Conservation (phyloP, 768 basidiomycete genomes). For the Lactarius akahatsu region DNA sequence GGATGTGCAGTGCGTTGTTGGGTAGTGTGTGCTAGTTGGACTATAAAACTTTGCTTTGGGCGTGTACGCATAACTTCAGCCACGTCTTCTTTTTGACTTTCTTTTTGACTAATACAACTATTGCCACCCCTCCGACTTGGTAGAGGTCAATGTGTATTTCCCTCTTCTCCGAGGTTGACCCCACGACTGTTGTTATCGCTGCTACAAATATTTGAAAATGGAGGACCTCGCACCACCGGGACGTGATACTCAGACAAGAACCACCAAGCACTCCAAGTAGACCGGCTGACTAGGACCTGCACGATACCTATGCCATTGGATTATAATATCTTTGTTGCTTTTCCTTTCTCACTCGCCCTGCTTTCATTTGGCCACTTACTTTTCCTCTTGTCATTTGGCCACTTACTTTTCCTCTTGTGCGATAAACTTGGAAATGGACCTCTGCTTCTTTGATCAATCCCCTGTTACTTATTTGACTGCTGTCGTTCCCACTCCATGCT, state of each 20-base stretch:
- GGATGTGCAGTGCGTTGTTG: conserved; percentile 27
- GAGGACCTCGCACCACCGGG: background rate
- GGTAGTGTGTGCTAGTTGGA: conserved; percentile 59
- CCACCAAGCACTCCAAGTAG: background rate
- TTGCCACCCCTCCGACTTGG: background rate
- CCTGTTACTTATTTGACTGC: background rate
- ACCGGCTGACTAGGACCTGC: background rate
- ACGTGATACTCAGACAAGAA: background rate
- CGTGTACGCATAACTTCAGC: conserved; percentile 29
- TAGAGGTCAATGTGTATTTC: conserved; percentile 42
- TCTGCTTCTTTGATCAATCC: no score
- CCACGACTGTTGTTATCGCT: background rate
- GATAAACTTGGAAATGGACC: background rate
- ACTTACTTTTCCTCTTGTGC: background rate
- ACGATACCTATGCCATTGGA: background rate
- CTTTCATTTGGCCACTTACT: background rate
- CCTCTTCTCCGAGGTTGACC: conserved; percentile 35
- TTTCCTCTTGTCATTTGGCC: background rate
- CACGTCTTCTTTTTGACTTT: no score
- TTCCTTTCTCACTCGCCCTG: background rate
- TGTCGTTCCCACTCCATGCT: background rate
- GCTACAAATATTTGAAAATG: background rate
- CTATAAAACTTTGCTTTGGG: conserved; percentile 52
- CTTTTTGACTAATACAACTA: background rate
- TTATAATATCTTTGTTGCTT: background rate